Evolutionary conservation across 192 early-diverging fungal species (phyloP).

Genomic region (Backusella westeae): DNA sequence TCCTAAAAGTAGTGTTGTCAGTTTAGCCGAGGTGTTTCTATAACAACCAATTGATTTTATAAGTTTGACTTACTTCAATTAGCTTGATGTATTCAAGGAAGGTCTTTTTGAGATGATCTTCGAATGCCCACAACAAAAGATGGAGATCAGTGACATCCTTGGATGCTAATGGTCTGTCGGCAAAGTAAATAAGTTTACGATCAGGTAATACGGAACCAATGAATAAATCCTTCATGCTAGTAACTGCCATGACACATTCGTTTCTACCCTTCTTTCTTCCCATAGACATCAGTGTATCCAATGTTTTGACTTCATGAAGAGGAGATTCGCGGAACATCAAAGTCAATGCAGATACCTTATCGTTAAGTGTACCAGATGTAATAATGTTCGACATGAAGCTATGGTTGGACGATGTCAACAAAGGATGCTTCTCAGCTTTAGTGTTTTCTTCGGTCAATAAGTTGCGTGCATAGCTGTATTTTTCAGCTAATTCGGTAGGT

Average conservation of each 20-base stretch:
- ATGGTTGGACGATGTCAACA: constrained; percentile 74
- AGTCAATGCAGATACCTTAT: constrained; percentile 92
- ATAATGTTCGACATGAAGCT: constrained; percentile 87
- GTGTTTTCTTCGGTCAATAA: constrained; percentile 68
- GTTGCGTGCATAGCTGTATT: constrained; percentile 50
- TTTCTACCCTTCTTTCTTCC: constrained; percentile 87
- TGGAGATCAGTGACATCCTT: constrained; percentile 62
- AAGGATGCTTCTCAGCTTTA: constrained; percentile 49
- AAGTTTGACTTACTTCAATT: constrained; percentile 68
- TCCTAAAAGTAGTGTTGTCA: constrained; percentile 38
- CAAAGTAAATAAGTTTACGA: constrained; percentile 90
- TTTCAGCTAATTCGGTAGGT: constrained; percentile 5
- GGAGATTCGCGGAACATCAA: constrained; percentile 92
- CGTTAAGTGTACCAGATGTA: constrained; percentile 87
- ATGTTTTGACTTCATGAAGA: constrained; percentile 69
- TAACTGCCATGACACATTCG: constrained; percentile 81
- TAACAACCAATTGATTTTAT: background rate
- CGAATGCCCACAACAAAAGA: constrained; percentile 90
- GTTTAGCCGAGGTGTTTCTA: background rate
- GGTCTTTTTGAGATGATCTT: constrained; percentile 87
- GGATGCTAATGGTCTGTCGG: constrained; percentile 79
- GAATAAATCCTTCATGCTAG: constrained; percentile 89
- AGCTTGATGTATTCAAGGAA: constrained; percentile 90
- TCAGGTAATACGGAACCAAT: constrained; percentile 77
- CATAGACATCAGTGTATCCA: constrained; percentile 81